Evolutionary conservation across 2,329 filamentous ascomycete species (phyloP).

Genomic region (Colletotrichum horii): DNA sequence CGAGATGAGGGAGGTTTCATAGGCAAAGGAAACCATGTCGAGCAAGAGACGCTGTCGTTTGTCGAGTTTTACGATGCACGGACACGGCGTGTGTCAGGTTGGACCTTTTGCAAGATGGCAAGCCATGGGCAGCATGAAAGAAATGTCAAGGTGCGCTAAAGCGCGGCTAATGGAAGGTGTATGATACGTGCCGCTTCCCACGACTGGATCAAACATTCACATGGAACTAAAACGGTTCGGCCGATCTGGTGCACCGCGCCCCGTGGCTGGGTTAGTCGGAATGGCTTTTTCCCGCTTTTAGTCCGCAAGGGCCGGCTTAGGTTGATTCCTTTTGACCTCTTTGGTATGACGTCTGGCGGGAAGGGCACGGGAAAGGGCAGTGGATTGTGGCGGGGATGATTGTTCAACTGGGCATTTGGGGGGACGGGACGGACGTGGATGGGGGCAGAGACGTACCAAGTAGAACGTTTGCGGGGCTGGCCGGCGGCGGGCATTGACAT

Average conservation of each 20-base stretch:
- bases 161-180: not conserved
- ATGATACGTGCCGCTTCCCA: not conserved
- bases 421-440: not conserved
- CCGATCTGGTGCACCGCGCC: not conserved
- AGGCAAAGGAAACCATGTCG: not conserved
- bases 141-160: not conserved
- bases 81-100: not conserved
- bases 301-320: not conserved
- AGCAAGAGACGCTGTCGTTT: not conserved
- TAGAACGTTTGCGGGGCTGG: not conserved
- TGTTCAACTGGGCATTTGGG: not conserved
- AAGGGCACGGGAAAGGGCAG: not conserved
- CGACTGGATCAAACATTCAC: not conserved
- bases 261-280: constrained; percentile 3
- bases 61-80: not conserved
- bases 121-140: not conserved
- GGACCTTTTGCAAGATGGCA: not conserved
- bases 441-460: no score
- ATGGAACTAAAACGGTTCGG: not conserved
- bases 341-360: not conserved
- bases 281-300: not conserved
- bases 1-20: not conserved
- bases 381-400: not conserved
- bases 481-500: not conserved
- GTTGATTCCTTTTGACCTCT: constrained; percentile 4